Evolutionary conservation across 495 filamentous ascomycete species (phyloP), one percentile per base, ranked within the genome.

Genomic region (Talaromyces borbonicus): DNA sequence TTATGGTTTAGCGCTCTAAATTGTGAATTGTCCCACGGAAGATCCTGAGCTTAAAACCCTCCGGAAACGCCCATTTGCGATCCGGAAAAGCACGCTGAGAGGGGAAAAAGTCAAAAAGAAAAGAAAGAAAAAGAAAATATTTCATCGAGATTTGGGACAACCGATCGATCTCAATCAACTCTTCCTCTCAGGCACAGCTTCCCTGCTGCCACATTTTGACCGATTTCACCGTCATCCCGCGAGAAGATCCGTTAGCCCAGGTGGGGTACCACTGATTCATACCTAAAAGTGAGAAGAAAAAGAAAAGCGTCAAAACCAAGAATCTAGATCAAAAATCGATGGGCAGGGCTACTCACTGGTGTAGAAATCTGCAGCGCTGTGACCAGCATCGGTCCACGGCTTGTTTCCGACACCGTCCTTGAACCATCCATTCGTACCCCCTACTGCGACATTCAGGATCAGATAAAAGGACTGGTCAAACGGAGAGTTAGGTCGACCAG

Each of bases 401-500:
- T 93, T 93, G 18, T 73, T 77, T 42, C 66, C 67, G 43, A 66
- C 59, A 6, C 77, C 75, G 58, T 93, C 83, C 54, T 83, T 60
- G 56, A 90, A 93, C 83, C 84, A 92, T 15, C 85, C 86, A 51
- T 90, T 92, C 8, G 84, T 90, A 39, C 80, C 78, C 14, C 87
- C 87, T 39, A 93, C 86, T 22, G 79, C 87, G 6, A 93, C 71
- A 52, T 90, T 88, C 41, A 93, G 53, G 43, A 93, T 85, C 15
- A 93, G 71, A 49, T 85, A 92, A 57, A 93, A 93, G 16, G 72
- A 63, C 52, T 87, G 74, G 56, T 93, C 87, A 55, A 93, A 93
- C 0, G 87, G 87, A 0, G 86, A 83, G 51, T 77, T 72, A 16
- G 69, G 50, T 16, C 51, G 16, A 16, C 48, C 50, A 2, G 80